These are phyloP conservation scores for Aspergillus pseudotamarii DNA, from an alignment of 2,329 filamentous ascomycete genomes.

Conservation along the genomic window DNA sequence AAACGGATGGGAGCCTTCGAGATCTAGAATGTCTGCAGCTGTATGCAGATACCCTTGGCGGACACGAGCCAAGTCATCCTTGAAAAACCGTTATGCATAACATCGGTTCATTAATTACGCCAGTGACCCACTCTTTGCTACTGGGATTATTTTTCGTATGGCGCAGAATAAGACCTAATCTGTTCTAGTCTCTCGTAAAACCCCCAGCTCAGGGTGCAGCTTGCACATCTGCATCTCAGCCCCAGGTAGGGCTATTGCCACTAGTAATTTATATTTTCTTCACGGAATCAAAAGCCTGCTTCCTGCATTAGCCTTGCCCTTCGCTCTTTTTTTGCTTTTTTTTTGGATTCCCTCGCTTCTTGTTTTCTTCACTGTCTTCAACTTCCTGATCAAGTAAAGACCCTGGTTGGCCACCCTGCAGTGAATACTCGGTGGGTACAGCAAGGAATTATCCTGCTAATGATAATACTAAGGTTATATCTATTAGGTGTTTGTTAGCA, in stretches of 20 bases:
- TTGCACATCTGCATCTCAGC: neutral
- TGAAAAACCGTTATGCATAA: neutral
- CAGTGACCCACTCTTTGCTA: neutral
- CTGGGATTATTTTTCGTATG: neutral
- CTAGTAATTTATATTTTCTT: neutral
- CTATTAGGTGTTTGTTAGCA: neutral
- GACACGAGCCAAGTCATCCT: neutral
- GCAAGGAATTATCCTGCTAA: neutral
- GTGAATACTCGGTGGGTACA: neutral
- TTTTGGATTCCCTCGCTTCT: neutral
- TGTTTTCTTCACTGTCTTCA: no score
- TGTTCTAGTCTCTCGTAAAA: neutral
- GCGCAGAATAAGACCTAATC: neutral
- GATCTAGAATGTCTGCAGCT: neutral
- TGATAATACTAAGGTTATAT: neutral
- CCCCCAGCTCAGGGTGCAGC: no score
- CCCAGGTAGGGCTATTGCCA: neutral
- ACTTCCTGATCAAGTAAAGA: neutral
- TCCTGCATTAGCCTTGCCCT: neutral
- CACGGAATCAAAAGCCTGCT: neutral
- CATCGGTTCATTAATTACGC: neutral
- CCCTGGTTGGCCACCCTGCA: neutral
- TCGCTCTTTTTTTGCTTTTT: neutral
- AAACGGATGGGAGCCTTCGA: neutral
- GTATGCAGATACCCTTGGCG: neutral